Conservation (phyloP, 139 green algal species). For the Nannochloris sp. region DNA sequence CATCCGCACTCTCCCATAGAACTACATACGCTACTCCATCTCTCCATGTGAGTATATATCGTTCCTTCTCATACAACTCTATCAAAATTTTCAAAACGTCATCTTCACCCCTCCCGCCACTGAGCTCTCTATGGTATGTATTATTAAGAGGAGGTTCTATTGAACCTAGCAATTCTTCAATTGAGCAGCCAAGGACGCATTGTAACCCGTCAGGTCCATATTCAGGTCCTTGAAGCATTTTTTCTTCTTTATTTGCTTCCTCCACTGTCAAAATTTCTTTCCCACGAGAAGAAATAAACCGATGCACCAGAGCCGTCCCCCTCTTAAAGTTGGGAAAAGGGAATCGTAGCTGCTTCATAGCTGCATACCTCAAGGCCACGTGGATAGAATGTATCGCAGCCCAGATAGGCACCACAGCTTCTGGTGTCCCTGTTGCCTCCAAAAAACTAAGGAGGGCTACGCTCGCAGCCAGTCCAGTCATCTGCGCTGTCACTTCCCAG, state of each 20-base stretch:
- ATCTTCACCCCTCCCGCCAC: neutral
- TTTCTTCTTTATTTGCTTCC: neutral
- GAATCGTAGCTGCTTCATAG: slow-evolving; percentile 50
- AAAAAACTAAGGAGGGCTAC: slow-evolving; percentile 51
- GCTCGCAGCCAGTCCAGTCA: slow-evolving; percentile 56
- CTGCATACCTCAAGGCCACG: slow-evolving; percentile 47
- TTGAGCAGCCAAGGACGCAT: slow-evolving; percentile 3
- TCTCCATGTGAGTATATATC: slow-evolving; percentile 52
- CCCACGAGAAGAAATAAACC: neutral
- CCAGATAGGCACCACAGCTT: slow-evolving; percentile 50
- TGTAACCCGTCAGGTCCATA: neutral
- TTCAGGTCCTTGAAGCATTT: neutral
- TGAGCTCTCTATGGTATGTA: neutral
- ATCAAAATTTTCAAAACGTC: slow-evolving; percentile 11
- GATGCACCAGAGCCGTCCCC: slow-evolving; percentile 6
- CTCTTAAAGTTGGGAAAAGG: slow-evolving; percentile 57
- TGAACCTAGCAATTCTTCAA: neutral
- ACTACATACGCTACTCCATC: slow-evolving; percentile 36
- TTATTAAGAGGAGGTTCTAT: neutral
- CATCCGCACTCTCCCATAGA: slow-evolving; percentile 30
- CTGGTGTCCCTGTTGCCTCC: slow-evolving; percentile 17
- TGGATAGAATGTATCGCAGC: slow-evolving; percentile 47
- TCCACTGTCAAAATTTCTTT: neutral
- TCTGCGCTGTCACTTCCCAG: slow-evolving; percentile 65
- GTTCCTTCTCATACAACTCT: slow-evolving; percentile 36